Percentiles rank a stretch among this genome's conserved stretches.
Conservation (phyloP, 371 early-diverging fungal species). For the Rhizopus delemar region DNA sequence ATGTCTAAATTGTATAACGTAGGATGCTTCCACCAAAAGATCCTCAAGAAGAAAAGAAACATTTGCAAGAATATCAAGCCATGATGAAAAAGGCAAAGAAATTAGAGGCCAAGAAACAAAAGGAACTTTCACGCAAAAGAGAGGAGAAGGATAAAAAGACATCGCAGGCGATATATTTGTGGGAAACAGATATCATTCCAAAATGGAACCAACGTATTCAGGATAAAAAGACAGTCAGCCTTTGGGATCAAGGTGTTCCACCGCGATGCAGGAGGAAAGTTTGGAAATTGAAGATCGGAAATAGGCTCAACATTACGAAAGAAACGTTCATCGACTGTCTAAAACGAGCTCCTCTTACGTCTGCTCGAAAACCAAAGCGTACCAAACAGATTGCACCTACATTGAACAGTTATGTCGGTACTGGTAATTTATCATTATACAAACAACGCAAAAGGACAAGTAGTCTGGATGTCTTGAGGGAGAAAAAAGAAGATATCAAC, state of each 20-base stretch:
- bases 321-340: conserved; percentile 19
- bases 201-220: conserved; percentile 40
- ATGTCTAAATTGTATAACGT: background rate
- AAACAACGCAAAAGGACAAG: conserved; percentile 33
- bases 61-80: conserved; percentile 48
- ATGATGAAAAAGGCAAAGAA: conserved; percentile 55
- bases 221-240: conserved; percentile 33
- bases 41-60: conserved; percentile 51
- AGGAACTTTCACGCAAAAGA: conserved; percentile 23
- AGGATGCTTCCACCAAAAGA: conserved; percentile 55
- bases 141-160: conserved; percentile 38
- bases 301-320: conserved; percentile 37
- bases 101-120: conserved; percentile 46
- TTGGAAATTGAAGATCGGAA: conserved; percentile 50
- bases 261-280: conserved; percentile 49
- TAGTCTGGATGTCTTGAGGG: conserved; percentile 47
- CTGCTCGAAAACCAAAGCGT: background rate
- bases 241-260: conserved; percentile 52
- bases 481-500: conserved; percentile 20
- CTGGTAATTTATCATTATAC: background rate
- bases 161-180: conserved; percentile 26
- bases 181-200: conserved; percentile 51
- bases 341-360: conserved; percentile 15
- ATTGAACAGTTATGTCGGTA: background rate
- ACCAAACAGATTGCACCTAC: background rate